Evolutionary conservation across 2,329 filamentous ascomycete species (phyloP).

Genomic region (Cercospora janseana): DNA sequence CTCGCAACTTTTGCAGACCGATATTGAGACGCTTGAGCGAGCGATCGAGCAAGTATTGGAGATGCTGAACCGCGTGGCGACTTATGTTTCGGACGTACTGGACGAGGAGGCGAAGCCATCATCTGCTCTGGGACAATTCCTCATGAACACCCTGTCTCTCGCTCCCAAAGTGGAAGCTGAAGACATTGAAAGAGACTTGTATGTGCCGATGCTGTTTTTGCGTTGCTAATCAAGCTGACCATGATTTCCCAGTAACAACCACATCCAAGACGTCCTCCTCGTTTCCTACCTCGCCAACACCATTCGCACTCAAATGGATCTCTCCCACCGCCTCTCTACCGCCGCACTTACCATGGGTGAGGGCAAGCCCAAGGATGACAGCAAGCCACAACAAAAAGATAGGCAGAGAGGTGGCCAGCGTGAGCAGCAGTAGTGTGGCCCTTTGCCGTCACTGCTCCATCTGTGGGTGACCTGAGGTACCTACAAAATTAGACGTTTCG

Average conservation of each 20-base stretch:
- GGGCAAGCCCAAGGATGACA: conserved; percentile 25
- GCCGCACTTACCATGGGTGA: conserved; percentile 51
- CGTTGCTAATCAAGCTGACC: background rate
- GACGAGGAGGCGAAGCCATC: conserved; percentile 90
- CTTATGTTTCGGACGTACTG: conserved; percentile 88
- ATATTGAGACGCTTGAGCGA: conserved; percentile 84
- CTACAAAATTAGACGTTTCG: conserved; percentile 1
- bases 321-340: conserved; percentile 87
- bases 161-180: conserved; percentile 90
- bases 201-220: conserved; percentile 38
- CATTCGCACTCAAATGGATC: conserved; percentile 97
- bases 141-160: conserved; percentile 88
- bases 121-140: conserved; percentile 87
- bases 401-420: conserved; percentile 28
- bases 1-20: conserved; percentile 70
- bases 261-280: conserved; percentile 97
- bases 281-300: conserved; percentile 98
- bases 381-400: conserved; percentile 26
- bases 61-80: conserved; percentile 85
- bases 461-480: too few relatives aligned
- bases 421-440: conserved; percentile 30
- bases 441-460: background rate
- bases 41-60: conserved; percentile 83
- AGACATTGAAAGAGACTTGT: conserved; percentile 94
- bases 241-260: conserved; percentile 72